A percentile compares a stretch with the other conserved stretches of the same genome.
phyloP scores from a whole-genome alignment of 768 basidiomycete genomes.

The Podaxis sp. region DNA sequence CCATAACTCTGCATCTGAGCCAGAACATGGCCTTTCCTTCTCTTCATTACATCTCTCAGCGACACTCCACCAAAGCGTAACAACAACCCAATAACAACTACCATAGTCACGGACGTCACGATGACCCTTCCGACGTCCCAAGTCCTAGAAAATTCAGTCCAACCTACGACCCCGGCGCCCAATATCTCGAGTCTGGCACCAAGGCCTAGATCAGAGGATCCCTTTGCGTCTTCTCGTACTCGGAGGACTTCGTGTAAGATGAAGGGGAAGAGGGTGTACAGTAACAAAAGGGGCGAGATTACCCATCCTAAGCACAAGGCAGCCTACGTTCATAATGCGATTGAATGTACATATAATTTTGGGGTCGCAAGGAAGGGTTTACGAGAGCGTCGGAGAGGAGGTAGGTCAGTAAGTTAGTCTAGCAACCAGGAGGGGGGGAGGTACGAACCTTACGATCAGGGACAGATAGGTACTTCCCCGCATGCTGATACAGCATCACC shows the following conservation, averaged over 20 bases:
- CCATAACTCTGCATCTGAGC: background rate
- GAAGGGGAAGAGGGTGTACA: background rate
- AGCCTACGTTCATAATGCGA: background rate
- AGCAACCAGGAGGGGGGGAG: background rate
- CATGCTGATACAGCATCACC: background rate
- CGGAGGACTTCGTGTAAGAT: background rate
- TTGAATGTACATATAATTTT: background rate
- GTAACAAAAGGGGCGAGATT: background rate
- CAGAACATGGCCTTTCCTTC: background rate
- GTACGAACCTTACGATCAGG: slow-evolving; percentile 9
- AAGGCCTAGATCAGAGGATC: too few relatives aligned
- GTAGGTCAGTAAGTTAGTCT: too few relatives aligned
- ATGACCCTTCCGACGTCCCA: background rate
- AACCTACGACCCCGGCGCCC: background rate
- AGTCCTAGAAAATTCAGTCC: background rate
- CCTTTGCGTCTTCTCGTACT: background rate
- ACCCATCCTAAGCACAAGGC: background rate
- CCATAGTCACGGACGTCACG: background rate
- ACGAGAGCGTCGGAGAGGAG: too few relatives aligned
- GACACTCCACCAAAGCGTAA: background rate
- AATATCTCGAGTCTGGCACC: background rate
- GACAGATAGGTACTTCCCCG: background rate
- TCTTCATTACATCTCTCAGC: background rate
- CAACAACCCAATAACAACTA: background rate
- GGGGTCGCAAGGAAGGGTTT: too few relatives aligned